These are phyloP conservation scores for Biscogniauxia mediterranea DNA, from an alignment of 2,329 filamentous ascomycete species.

Conservation along the genomic window DNA sequence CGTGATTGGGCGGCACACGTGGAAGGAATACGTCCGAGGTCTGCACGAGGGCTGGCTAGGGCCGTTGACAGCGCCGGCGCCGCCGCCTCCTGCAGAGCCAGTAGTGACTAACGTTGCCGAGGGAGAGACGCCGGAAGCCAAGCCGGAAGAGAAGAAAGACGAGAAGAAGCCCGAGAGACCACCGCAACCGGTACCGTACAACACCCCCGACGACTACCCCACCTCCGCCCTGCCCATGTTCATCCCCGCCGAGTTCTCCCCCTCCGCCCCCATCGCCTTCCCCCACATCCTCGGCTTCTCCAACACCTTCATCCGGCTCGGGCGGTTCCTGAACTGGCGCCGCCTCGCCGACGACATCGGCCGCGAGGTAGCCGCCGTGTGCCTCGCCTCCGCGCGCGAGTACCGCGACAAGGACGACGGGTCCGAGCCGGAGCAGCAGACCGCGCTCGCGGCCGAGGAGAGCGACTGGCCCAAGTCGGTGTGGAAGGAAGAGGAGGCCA, in stretches of 20 bases:
- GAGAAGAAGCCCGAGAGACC: slow-evolving; percentile 54
- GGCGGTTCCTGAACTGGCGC: slow-evolving; percentile 83
- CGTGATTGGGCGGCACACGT: slow-evolving; percentile 85
- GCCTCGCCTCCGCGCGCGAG: slow-evolving; percentile 60
- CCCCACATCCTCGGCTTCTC: slow-evolving; percentile 91
- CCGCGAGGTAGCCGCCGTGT: slow-evolving; percentile 80
- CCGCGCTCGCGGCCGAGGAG: slow-evolving; percentile 69
- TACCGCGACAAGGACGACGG: slow-evolving; percentile 42
- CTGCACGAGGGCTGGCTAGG: slow-evolving; percentile 96
- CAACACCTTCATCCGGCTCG: slow-evolving; percentile 82
- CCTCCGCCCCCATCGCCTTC: slow-evolving; percentile 70
- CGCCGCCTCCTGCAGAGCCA: slow-evolving; percentile 28
- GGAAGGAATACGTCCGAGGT: slow-evolving; percentile 95
- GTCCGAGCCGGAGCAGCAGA: slow-evolving; percentile 58
- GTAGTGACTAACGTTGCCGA: slow-evolving; percentile 17
- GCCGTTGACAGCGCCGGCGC: slow-evolving; percentile 64
- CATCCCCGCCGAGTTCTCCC: slow-evolving; percentile 70
- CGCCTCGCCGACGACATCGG: slow-evolving; percentile 84
- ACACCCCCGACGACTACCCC: slow-evolving; percentile 69
- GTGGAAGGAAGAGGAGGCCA: slow-evolving; percentile 54
- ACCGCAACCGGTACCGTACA: slow-evolving; percentile 70
- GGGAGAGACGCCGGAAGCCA: slow-evolving; percentile 41
- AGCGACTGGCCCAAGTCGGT: slow-evolving; percentile 81
- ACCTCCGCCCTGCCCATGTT: slow-evolving; percentile 61
- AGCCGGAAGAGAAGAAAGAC: slow-evolving; percentile 45